phyloP scores from a whole-genome alignment of 2,329 filamentous ascomycete genomes.

The Pseudogymnoascus sp. region DNA sequence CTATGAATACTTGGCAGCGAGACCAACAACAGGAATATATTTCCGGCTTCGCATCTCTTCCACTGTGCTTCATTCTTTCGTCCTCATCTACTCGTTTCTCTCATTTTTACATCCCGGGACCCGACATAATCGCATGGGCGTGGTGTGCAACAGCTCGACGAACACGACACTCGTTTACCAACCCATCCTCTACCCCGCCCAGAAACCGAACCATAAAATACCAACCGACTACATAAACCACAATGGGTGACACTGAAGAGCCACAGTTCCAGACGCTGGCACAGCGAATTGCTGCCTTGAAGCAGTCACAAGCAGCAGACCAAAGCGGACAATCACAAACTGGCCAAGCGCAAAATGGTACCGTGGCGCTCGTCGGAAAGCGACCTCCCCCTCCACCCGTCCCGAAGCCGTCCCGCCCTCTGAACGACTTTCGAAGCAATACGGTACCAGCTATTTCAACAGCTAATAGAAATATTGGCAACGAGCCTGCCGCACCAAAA shows the following conservation, averaged over 20 bases:
- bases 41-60: not conserved
- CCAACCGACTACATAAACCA: slow-evolving; percentile 1
- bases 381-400: slow-evolving; percentile 31
- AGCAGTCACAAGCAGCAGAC: slow-evolving; percentile 27
- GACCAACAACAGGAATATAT: not conserved
- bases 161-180: not conserved
- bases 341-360: slow-evolving; percentile 42
- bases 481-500: slow-evolving; percentile 20
- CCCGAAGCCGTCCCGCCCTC: slow-evolving; percentile 27
- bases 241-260: slow-evolving; percentile 54
- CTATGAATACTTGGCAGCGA: not conserved
- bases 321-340: not conserved
- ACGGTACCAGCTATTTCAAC: slow-evolving; percentile 26
- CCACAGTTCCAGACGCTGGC: slow-evolving; percentile 52
- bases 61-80: not conserved
- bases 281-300: slow-evolving; percentile 56
- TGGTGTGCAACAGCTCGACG: not conserved
- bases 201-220: not conserved
- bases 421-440: slow-evolving; percentile 30
- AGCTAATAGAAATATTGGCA: slow-evolving; percentile 19
- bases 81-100: not conserved
- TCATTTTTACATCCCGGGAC: not conserved
- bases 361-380: slow-evolving; percentile 35
- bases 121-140: not conserved
- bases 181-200: not conserved